Evolutionary conservation across 306 rosid species (phyloP).

Genomic region (Neltuma alba): DNA sequence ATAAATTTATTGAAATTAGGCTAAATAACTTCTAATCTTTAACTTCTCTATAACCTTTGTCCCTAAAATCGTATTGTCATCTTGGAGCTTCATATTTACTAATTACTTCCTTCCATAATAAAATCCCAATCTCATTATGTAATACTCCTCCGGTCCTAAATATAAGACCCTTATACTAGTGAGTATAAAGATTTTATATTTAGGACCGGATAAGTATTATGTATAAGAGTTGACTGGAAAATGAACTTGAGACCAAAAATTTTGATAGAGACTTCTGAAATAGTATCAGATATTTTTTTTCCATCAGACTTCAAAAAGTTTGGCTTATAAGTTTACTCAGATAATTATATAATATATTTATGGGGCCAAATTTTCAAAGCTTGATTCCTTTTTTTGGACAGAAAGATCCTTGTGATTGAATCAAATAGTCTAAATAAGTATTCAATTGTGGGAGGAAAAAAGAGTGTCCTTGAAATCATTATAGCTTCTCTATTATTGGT

Average conservation of each 20-base stretch:
- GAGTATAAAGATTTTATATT: no score
- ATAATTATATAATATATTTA: not conserved
- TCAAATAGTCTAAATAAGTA: constrained; percentile 41
- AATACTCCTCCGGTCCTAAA: no score
- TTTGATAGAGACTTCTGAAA: not conserved
- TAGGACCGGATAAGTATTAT: no score
- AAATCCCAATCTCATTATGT: no score
- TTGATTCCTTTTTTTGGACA: not conserved
- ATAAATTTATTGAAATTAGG: no score
- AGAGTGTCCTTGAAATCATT: constrained; percentile 48
- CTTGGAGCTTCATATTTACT: no score
- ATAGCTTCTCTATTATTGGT: constrained; percentile 58
- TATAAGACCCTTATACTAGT: no score
- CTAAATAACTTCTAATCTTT: no score
- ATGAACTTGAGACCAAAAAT: not conserved
- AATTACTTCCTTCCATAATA: no score
- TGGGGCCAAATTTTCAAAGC: not conserved
- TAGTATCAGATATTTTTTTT: not conserved
- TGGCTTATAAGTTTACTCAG: not conserved
- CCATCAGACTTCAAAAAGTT: not conserved
- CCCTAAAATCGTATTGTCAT: no score
- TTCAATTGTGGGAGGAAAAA: constrained; percentile 38
- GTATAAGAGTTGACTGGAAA: not conserved
- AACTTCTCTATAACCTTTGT: no score
- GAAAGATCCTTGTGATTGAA: constrained; percentile 45